phyloP scores from a whole-genome alignment of 176 grass and related monocot genomes.

The Carex pumila region DNA sequence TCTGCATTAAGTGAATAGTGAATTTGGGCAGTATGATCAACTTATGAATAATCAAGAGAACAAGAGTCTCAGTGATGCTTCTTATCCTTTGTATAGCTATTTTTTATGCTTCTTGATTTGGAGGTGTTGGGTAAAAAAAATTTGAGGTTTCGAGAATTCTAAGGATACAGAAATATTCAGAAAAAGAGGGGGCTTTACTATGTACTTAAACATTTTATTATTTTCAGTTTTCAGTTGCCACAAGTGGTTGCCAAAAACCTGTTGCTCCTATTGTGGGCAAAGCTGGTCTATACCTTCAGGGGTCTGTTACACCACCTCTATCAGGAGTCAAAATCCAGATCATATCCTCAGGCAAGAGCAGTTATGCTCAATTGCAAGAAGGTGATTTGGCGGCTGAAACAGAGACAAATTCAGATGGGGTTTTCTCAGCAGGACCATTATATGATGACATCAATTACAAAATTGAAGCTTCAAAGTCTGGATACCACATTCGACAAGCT shows the following conservation, averaged over 20 bases:
- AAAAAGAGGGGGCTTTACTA: neutral
- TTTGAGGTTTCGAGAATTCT: no score
- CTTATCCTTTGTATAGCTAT: no score
- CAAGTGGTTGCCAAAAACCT: conserved; percentile 68
- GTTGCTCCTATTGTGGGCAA: conserved; percentile 54
- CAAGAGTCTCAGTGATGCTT: no score
- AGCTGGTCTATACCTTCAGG: conserved; percentile 78
- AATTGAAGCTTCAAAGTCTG: conserved; percentile 80
- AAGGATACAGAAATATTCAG: neutral
- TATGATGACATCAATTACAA: conserved; percentile 81
- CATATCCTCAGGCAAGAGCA: conserved; percentile 56
- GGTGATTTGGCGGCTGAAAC: conserved; percentile 74
- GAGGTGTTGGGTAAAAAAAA: no score
- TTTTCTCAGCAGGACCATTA: conserved; percentile 74
- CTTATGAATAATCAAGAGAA: no score
- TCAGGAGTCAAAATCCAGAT: conserved; percentile 72
- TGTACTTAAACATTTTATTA: neutral
- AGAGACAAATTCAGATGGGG: conserved; percentile 60
- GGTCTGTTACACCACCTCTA: conserved; percentile 70
- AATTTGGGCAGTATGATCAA: no score
- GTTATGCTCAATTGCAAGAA: conserved; percentile 50
- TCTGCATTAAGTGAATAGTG: no score
- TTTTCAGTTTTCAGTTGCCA: conserved; percentile 62
- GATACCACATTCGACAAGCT: conserved; percentile 77
- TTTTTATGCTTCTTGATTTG: no score